Evolutionary conservation across 1,284 basidiomycete species (phyloP), one percentile per base, ranked within the genome.

Genomic region (Mycena citricolor): DNA sequence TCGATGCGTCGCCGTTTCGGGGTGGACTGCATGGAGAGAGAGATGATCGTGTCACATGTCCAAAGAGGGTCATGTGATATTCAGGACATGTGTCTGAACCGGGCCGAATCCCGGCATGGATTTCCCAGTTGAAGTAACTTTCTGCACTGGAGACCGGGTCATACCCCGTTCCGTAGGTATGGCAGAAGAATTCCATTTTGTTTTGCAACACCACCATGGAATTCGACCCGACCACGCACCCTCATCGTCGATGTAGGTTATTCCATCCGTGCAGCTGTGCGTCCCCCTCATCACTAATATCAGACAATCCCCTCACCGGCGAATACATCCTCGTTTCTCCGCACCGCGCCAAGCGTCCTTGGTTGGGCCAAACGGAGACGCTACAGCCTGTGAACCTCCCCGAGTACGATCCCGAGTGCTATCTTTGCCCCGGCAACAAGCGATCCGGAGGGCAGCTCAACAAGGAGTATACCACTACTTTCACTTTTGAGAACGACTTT

Each of bases 371-470:
- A 61, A 80, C 81, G 1, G 91, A 95, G 56, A 66, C 80, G 2
- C 73, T 82, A 0, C 75, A 83, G 47, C 44, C 71, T 2, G 55
- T 66, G 5, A 60, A 66, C 26, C 70, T 88, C 2, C 88, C 87
- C 0, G 49, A 74, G 29, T 83, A 93, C 61, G 94, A 97, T 58
- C 73, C 79, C 4, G 67, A 73, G 29, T 98, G 94, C 61, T 95
- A 93, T 63, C 80, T 97, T 32, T 98, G 94, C 58, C 94, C 94
- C 0, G 84, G 92, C 13, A 97, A 97, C 61, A 59, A 66, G 19
- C 79, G 94, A n/a, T 82, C 86, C 1, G 83, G 83, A 5, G 93
- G 91, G 0, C 65, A 78, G 47, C 61, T 64, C 45, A 97, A 94
- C 59, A 83, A 81, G 2, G 52, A 67, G 11, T 97, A 94, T 67